These are phyloP conservation scores for Didymella lethalis DNA, from an alignment of 2,329 filamentous ascomycete genomes.

Conservation along the genomic window DNA sequence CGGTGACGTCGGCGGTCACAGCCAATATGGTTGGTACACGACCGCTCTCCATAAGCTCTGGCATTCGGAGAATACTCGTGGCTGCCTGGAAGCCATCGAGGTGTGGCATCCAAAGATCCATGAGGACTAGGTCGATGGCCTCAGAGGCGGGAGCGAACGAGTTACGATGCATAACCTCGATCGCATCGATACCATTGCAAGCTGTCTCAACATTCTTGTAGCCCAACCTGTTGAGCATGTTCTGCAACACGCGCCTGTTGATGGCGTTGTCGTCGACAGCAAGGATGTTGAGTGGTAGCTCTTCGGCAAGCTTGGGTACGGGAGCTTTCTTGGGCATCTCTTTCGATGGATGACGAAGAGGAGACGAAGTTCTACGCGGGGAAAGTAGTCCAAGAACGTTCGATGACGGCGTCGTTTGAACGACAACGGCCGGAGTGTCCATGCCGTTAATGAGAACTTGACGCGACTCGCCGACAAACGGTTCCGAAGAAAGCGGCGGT, in stretches of 20 bases:
- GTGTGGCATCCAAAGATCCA: conserved; percentile 80
- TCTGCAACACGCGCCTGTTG: conserved; percentile 71
- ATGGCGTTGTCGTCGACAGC: conserved; percentile 78
- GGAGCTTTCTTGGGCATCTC: conserved; percentile 33
- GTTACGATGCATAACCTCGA: conserved; percentile 64
- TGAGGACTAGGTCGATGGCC: conserved; percentile 69
- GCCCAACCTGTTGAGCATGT: conserved; percentile 72
- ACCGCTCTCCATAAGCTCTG: conserved; percentile 42
- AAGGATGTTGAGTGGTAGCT: conserved; percentile 71
- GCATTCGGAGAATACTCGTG: conserved; percentile 65
- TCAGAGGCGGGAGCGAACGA: conserved; percentile 31
- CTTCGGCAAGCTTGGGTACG: conserved; percentile 59
- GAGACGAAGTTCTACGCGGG: conserved; percentile 41
- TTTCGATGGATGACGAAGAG: conserved; percentile 37
- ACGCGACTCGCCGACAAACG: conserved; percentile 28
- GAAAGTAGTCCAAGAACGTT: conserved; percentile 35
- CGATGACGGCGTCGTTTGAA: conserved; percentile 21
- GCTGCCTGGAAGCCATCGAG: conserved; percentile 77
- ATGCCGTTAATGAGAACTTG: conserved; percentile 12
- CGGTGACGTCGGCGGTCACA: conserved; percentile 72
- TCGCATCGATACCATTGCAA: conserved; percentile 72
- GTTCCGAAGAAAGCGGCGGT: conserved; percentile 39
- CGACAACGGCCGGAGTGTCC: conserved; percentile 23
- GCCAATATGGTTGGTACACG: conserved; percentile 62
- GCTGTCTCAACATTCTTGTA: conserved; percentile 70